Conservation (phyloP, 345 rosid genomes). For the Eucalyptus albens region DNA sequence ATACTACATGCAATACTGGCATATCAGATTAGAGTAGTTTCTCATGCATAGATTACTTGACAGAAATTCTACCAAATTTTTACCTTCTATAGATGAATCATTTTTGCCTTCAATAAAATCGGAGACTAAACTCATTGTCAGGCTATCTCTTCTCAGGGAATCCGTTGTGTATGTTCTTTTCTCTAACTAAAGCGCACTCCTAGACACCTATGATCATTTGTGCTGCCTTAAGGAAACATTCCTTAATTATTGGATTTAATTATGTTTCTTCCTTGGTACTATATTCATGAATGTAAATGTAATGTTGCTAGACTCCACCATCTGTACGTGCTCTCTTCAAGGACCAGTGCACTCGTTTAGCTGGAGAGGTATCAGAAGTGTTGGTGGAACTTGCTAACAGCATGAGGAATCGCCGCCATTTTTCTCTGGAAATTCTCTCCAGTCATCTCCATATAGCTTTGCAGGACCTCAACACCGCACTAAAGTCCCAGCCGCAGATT, state of each 20-base stretch:
- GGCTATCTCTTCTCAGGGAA: not conserved
- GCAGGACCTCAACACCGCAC: conserved; percentile 50
- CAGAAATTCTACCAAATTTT: not conserved
- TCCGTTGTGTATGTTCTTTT: too few relatives aligned
- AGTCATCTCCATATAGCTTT: conserved; percentile 58
- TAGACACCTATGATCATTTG: not conserved
- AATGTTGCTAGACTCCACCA: conserved; percentile 36
- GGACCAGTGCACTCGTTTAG: conserved; percentile 48
- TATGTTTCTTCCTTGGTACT: not conserved
- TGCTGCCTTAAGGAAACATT: not conserved
- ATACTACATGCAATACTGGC: not conserved
- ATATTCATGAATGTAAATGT: not conserved
- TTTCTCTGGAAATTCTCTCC: conserved; percentile 57
- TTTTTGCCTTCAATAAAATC: not conserved
- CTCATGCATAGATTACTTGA: not conserved
- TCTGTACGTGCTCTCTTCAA: conserved; percentile 50
- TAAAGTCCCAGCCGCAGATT: conserved; percentile 53
- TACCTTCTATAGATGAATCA: not conserved
- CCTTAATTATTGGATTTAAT: not conserved
- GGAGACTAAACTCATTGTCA: not conserved
- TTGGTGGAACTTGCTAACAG: conserved; percentile 48
- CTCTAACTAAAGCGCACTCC: not conserved
- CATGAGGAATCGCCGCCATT: conserved; percentile 42
- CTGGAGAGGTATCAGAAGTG: conserved; percentile 50
- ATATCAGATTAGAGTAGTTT: not conserved